Evolutionary conservation across 1,139 yeast genomes (phyloP), one percentile per base, ranked within the genome.

Genomic region (Pichiaceae sp.): DNA sequence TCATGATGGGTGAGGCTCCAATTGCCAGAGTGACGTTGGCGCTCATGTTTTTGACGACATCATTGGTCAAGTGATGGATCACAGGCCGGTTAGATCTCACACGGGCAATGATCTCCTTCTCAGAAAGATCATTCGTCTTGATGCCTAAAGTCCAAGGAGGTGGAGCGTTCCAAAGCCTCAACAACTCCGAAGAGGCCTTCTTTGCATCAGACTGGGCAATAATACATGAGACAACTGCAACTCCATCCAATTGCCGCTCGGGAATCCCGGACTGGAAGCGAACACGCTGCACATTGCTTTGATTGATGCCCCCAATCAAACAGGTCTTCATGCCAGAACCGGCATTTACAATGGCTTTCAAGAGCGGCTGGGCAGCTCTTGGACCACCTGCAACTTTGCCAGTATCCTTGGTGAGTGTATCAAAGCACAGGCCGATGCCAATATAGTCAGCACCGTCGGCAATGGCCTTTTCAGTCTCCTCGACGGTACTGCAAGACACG

Each of bases 1-100:
- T 80, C 96, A 89, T 89, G 18, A 85, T 78, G 2, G 97, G 96
- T 2, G 94, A 79, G 0, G 82, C 93, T 2, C 95, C 95, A 19
- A 80, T 61, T 0, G 96, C 87, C 38, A 89, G 62, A 0, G 93
- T 77, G n/a, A 85, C 83, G 51, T 89, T 87, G 23, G 97, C 96
- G 44, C 87, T 80, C 53, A 85, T 78, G 53, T 85, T 81, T 53
- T 85, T 84, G 29, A 83, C 96, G n/a, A 89, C 96, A 39, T 73
- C 72, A 53, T 89, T 89, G 28, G 96, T 87, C 43, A 89, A 79
- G 49, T 87, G 95, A 53, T 89, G 96, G 4, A 85, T 78, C 49
- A 89, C 59, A 0, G 96, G 94, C 16, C 17, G 20, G 11, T 8
- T n/a, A n/a, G n/a, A n/a, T n/a, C n/a, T n/a, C n/a, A n/a, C n/a